Base-by-base conservation (phyloP, 768 basidiomycete species). In the Gloeostereum incarnatum region DNA sequence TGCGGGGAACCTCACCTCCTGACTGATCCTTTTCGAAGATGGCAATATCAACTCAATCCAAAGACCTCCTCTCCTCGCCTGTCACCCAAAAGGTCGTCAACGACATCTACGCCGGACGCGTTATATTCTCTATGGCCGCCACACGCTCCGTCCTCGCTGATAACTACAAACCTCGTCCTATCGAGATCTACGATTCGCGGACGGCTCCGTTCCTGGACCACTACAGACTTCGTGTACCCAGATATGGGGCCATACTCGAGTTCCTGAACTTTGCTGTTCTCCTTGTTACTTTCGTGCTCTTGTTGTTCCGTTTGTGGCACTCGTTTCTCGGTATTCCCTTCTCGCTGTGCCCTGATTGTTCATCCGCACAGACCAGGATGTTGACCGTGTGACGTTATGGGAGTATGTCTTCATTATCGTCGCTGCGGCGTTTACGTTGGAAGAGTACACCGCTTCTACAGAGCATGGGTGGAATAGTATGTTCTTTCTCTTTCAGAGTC, bases 391-490 rank as follows among this genome's bases (percentile, higher is more conserved):
- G 35, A 76, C 74, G 19, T 46, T 57, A 5, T 82, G 79, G 65
- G 92, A 96, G 52, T 52, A 65, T 14, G 59, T 77, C 7, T 93
- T 93, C 52, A 70, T 89, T 35, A 48, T 91, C 9, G 81, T 89
- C 47, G 81, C 79, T 0, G 59, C 68, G 4, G 89, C 89, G 1
- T 91, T 94, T 47, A 63, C 80, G 3, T 56, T 96, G 26, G 85
- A 86, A 43, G 91, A 94, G 57, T 92, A 93, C 54, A 89, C 90
- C 0, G 75, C 87, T 4, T 75, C 82, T 1, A 86, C 75, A 35
- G 88, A 92, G 55, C 79, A 92, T 50, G 89, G 91, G 18, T 91
- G 85, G 86, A 71, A 73, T 31, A 79, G 88, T 89, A 50, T 60
- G 87, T n/a, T 67, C 17, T 39, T 25, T 27, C 9, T 10, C 29